Evolutionary conservation across 2,329 filamentous ascomycete species (phyloP).

Genomic region (Oidium heveae): DNA sequence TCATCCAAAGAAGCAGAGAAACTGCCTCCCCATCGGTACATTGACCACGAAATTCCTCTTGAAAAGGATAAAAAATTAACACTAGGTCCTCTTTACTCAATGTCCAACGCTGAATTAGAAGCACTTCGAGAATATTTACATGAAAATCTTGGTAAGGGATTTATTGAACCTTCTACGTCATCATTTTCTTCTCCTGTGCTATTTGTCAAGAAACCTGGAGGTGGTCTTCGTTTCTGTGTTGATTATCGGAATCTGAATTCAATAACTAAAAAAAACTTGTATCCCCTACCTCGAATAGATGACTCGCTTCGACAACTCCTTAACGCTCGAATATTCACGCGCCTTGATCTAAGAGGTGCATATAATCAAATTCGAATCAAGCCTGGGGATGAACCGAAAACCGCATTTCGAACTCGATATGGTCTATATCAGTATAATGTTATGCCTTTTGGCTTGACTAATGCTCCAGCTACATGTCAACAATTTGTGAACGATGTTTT

Average conservation of each 20-base stretch:
- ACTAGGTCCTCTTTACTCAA: not conserved
- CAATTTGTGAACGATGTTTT: not conserved
- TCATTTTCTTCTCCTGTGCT: not conserved
- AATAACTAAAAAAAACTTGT: not conserved
- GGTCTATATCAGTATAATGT: not conserved
- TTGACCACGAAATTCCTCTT: not conserved
- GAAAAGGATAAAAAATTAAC: not conserved
- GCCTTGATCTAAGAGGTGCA: not conserved
- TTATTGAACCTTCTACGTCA: not conserved
- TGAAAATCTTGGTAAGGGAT: constrained; percentile 1
- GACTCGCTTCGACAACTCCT: not conserved
- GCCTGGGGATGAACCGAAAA: not conserved
- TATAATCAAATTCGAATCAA: constrained; percentile 1
- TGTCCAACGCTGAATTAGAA: not conserved
- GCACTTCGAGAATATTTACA: not conserved
- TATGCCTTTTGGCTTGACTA: constrained; percentile 1
- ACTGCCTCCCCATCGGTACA: not conserved
- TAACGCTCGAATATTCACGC: not conserved
- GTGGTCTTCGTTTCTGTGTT: not conserved
- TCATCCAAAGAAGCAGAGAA: not conserved
- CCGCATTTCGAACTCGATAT: not conserved
- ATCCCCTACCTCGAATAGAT: not conserved
- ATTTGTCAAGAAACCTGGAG: not conserved
- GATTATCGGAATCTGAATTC: not conserved
- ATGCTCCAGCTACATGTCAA: not conserved